A percentile compares a stretch with the other conserved stretches of the same genome.
These are phyloP conservation scores for Agapanthus africanus DNA, from an alignment of 106 monocot species.

Conservation along the genomic window DNA sequence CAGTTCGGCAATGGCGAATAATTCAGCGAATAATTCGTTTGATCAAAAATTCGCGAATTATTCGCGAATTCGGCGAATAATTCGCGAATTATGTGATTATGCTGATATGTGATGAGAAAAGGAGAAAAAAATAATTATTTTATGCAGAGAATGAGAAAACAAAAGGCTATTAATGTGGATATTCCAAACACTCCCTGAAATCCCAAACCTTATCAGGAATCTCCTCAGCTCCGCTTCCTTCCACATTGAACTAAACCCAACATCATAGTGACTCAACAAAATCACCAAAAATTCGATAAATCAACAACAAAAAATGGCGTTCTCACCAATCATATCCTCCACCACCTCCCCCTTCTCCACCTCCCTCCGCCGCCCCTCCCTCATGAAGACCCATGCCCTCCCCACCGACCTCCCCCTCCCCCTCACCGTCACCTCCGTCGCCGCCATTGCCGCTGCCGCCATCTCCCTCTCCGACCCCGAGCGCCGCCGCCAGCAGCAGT, in stretches of 20 bases:
- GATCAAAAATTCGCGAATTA: too few species aligned
- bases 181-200: too few species aligned
- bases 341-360: background rate
- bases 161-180: too few species aligned
- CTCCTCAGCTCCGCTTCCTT: background rate
- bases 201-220: slow-evolving; percentile 13
- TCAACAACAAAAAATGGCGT: background rate
- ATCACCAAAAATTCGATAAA: background rate
- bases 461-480: slow-evolving; percentile 84
- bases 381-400: slow-evolving; percentile 6
- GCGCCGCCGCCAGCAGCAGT: slow-evolving; percentile 72
- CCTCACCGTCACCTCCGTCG: background rate
- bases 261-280: background rate
- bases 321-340: slow-evolving; percentile 1
- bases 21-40: too few species aligned
- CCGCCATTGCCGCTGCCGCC: slow-evolving; percentile 5
- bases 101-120: too few species aligned
- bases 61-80: too few species aligned
- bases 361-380: slow-evolving; percentile 1
- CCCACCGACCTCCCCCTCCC: slow-evolving; percentile 3
- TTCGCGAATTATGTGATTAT: too few species aligned
- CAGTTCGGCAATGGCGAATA: too few species aligned
- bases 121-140: too few species aligned
- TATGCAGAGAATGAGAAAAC: too few species aligned
- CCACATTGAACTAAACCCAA: background rate